Evolutionary conservation across 2,329 filamentous ascomycete genomes (phyloP), one percentile per base, ranked within the genome.

Genomic region (Fusarium pseudonygamai): DNA sequence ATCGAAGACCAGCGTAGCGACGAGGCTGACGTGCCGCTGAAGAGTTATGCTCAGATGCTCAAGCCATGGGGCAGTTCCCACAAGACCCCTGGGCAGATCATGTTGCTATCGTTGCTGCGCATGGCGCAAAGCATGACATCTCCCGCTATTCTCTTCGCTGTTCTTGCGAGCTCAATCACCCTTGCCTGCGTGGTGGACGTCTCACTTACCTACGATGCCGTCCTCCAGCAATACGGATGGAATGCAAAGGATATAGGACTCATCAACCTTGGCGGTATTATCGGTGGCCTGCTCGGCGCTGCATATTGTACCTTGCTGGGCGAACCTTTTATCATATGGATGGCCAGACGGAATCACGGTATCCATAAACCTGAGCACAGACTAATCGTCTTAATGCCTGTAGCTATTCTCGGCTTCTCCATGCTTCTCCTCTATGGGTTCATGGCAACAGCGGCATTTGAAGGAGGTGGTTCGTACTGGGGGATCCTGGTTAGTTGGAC

Each of bases 1-100:
- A 57, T 57, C 0, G 55, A 57, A 0, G 30, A 20, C 1, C 55
- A 36, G 15, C 30, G 5, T 2, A n/a, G 8, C 5, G 40, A 28
- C 0, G 55, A 34, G 1, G 1, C 0, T 5, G 4, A 9, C 1
- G 40, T 49, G 1, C 24, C 40, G 0, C 14, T 10, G 15, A 58
- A 58, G 6, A 28, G n/a, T 1, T 58, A 58, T 20, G 6, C 7
- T 14, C n/a, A 58, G n/a, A 15, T 47, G 7, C 1, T 58, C 1
- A 58, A 58, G 3, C 55, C 55, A 1, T 58, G 55, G 40, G 40
- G 55, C 1, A 58, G 30, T 0, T 36, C 30, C 0, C 55, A 49
- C 0, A 58, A 49, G 3, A 49, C 30, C 1, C 55, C 55, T 0
- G 40, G 40, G 18, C 15, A 58, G n/a, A 12, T 47, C n/a, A 49